Base-by-base conservation (phyloP, 768 basidiomycete species). In the Russula dissimulans region DNA sequence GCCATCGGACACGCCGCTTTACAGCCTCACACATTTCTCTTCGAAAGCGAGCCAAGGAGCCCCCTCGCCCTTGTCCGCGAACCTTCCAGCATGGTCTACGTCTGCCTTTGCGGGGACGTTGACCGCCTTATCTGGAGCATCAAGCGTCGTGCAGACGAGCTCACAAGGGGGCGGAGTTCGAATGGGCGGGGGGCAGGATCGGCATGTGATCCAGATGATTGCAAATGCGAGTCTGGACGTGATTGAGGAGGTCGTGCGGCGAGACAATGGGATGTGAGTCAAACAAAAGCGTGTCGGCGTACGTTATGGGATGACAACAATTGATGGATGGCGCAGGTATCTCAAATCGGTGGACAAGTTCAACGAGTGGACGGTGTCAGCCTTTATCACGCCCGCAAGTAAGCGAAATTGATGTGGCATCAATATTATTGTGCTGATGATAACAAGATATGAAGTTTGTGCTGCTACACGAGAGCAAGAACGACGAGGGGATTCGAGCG, bases 171-270 rank as follows among this genome's bases (percentile, higher is more conserved):
- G 83, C 17, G 77, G 76, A 11, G 81, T 81, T 38, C 77, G 81
- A 66, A 83, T 89, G 72, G 90, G 87, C 11, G 87, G 88, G 5
- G 91, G 87, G 14, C 87, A 87, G 73, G 89, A 91, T 69, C 79
- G 90, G 55, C 93, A 97, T 80, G 91, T 99, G 60, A 90, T 95
- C 68, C 95, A 98, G 77, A 97, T 99, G 91, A 93, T 98, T 69
- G 95, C 95, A 22, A 95, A 98, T 72, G 93, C 92, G 53, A 93
- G 91, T 68, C 75, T 99, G 72, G 97, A 99, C 74, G 85, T 86
- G 67, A 83, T 99, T 60, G 97, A 99, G 68, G 97, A 99, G 68
- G 81, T 89, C 48, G 91, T 91, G 83, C 80, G 86, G 65, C 85
- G 84, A 67, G 90, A 91, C 69, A 83, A 79, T 64, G 75, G 79